Conservation (phyloP, 768 basidiomycete genomes). For the Rickenella mellea region DNA sequence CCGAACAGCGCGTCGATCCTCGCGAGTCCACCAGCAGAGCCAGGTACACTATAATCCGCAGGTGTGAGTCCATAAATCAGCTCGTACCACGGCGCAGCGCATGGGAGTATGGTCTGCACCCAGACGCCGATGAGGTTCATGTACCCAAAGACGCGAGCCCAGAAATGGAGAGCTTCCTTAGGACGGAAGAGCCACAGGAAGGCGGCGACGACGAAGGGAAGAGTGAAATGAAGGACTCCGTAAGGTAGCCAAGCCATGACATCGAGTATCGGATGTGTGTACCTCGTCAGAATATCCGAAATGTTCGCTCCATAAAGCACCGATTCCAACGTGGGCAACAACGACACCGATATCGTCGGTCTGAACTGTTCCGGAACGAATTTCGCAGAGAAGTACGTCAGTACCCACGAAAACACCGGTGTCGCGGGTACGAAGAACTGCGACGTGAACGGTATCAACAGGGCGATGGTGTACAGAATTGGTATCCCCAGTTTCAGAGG, state of each 20-base stretch:
- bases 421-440: constrained; percentile 88
- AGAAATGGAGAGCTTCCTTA: constrained; percentile 71
- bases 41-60: constrained; percentile 84
- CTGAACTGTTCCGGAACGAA: constrained; percentile 74
- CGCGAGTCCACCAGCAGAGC: constrained; percentile 86
- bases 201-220: constrained; percentile 81
- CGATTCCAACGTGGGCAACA: constrained; percentile 90
- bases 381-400: constrained; percentile 78
- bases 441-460: constrained; percentile 77
- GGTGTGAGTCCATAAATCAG: constrained; percentile 94
- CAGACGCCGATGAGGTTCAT: constrained; percentile 86
- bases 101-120: constrained; percentile 82
- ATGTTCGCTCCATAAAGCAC: constrained; percentile 97
- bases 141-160: constrained; percentile 84
- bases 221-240: constrained; percentile 83
- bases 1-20: constrained; percentile 88
- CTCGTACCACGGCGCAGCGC: constrained; percentile 96
- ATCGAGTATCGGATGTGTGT: constrained; percentile 87
- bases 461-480: constrained; percentile 50
- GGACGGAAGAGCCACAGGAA: constrained; percentile 86
- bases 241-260: constrained; percentile 95
- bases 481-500: constrained; percentile 76
- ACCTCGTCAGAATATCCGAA: constrained; percentile 91
- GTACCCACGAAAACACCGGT: constrained; percentile 78
- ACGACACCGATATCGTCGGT: constrained; percentile 80